These are phyloP conservation scores for Olyra latifolia DNA, from an alignment of 176 grass and related monocot species.

Conservation along the genomic window DNA sequence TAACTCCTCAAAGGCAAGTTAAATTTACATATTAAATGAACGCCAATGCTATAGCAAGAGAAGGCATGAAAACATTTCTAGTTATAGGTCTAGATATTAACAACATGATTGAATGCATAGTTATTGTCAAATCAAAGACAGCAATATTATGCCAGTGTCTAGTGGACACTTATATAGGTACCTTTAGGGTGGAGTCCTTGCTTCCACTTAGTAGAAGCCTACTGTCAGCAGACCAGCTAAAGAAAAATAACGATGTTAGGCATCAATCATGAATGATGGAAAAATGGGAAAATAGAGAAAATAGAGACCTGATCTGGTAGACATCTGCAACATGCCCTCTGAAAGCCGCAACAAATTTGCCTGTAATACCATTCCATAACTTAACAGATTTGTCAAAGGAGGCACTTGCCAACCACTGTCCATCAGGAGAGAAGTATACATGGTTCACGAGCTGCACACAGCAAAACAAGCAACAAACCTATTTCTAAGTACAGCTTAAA, in stretches of 20 bases:
- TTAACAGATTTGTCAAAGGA: conserved; percentile 98
- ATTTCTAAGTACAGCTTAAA: conserved; percentile 13
- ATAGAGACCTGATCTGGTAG: conserved; percentile 87
- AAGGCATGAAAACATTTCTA: conserved; percentile 1
- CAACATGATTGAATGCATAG: background rate
- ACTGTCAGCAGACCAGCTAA: conserved; percentile 94
- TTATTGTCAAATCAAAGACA: background rate
- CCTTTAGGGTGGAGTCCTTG: conserved; percentile 98
- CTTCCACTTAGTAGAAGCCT: conserved; percentile 96
- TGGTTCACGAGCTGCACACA: conserved; percentile 89
- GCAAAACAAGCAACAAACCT: conserved; percentile 15
- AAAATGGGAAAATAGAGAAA: background rate
- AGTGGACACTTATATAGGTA: conserved; percentile 15
- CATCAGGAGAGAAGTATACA: conserved; percentile 99
- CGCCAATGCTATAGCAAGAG: background rate
- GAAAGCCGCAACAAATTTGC: conserved; percentile 82
- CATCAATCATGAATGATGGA: background rate
- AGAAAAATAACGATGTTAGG: conserved; percentile 21
- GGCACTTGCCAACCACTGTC: conserved; percentile 95
- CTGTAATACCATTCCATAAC: conserved; percentile 95
- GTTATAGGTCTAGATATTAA: too few species aligned
- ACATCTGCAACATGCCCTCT: conserved; percentile 92
- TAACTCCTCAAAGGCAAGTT: background rate
- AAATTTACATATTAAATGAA: background rate
- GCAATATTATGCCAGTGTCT: background rate